Conservation (phyloP, 2,329 filamentous ascomycete species). For the Penicillium fuscoglaucum region DNA sequence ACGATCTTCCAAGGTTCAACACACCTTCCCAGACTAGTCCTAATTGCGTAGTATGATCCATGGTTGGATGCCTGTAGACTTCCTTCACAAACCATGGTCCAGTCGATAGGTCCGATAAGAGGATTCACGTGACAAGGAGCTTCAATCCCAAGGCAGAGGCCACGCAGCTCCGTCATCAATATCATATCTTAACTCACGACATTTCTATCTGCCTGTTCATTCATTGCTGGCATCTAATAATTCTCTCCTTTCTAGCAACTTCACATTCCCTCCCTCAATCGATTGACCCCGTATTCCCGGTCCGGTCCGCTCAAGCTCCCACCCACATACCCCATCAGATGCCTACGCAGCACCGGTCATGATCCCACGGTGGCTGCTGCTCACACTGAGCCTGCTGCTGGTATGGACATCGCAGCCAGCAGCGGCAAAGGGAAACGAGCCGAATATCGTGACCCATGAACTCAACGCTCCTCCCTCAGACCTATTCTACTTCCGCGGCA, state of each 20-base stretch:
- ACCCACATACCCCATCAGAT: constrained; percentile 28
- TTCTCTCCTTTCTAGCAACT: not conserved
- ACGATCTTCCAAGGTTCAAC: no score
- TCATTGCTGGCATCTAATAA: not conserved
- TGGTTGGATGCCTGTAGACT: not conserved
- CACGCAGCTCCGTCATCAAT: constrained; percentile 27
- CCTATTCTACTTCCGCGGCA: constrained; percentile 89
- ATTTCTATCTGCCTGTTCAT: not conserved
- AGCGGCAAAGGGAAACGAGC: constrained; percentile 61
- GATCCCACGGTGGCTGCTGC: constrained; percentile 48
- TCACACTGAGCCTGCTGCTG: constrained; percentile 54
- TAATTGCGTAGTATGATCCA: not conserved
- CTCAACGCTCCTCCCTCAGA: constrained; percentile 68
- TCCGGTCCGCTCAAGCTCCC: constrained; percentile 18
- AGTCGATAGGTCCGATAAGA: constrained; percentile 20
- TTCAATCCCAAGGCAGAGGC: constrained; percentile 22
- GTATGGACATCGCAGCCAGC: constrained; percentile 44
- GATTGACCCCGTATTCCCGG: constrained; percentile 12
- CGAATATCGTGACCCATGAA: constrained; percentile 62
- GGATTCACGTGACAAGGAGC: constrained; percentile 35
- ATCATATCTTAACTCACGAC: constrained; percentile 1
- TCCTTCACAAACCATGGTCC: constrained; percentile 2
- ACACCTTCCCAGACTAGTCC: not conserved
- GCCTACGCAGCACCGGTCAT: constrained; percentile 35
- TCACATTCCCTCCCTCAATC: not conserved